phyloP scores from a whole-genome alignment of 495 filamentous ascomycete species.

The Xylaria sp. region DNA sequence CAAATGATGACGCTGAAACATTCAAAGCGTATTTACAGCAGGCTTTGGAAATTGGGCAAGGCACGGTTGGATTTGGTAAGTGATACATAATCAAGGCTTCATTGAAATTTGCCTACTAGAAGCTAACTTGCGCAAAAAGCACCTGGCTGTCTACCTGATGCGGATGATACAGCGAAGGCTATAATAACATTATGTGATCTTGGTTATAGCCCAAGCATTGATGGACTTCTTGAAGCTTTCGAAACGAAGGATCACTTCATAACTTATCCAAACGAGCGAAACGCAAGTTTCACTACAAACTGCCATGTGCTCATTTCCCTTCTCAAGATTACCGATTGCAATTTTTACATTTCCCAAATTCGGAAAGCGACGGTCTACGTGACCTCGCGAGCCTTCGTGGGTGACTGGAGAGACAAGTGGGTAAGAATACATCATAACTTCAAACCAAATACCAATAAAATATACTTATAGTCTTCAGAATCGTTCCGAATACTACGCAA shows the following conservation, averaged over 20 bases:
- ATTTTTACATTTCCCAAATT: not conserved
- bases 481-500: slow-evolving; percentile 7
- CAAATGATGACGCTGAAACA: too few relatives aligned
- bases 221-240: slow-evolving; percentile 35
- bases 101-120: too few relatives aligned
- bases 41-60: too few relatives aligned
- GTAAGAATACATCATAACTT: too few relatives aligned
- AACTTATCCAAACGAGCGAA: slow-evolving; percentile 47
- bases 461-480: not conserved
- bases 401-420: too few relatives aligned
- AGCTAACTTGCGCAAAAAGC: not conserved
- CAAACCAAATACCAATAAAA: too few relatives aligned
- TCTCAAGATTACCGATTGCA: slow-evolving; percentile 18
- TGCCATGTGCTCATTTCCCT: slow-evolving; percentile 50
- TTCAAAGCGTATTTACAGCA: too few relatives aligned
- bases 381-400: not conserved
- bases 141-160: slow-evolving; percentile 47
- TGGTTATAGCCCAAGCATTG: not conserved
- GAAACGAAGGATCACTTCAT: slow-evolving; percentile 43
- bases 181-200: slow-evolving; percentile 38
- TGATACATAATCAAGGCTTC: too few relatives aligned
- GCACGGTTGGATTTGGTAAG: too few relatives aligned
- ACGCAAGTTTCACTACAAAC: slow-evolving; percentile 50
- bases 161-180: slow-evolving; percentile 56
- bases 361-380: not conserved